A percentile compares a stretch with the other conserved stretches of the same genome.
phyloP scores from a whole-genome alignment of 768 basidiomycete genomes.

The Boletus sp. region DNA sequence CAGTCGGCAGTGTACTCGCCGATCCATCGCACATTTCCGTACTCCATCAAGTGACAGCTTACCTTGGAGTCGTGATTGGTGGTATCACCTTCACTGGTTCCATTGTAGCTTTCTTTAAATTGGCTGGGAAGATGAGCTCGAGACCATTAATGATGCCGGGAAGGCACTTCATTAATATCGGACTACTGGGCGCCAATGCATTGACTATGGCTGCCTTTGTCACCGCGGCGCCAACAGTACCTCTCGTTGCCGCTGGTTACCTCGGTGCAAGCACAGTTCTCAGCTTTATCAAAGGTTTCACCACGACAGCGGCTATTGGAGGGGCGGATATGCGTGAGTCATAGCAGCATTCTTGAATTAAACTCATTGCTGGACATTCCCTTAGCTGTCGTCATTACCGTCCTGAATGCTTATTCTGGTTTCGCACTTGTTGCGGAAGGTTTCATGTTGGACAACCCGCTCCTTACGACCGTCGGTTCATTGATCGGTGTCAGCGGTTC shows the following conservation, averaged over 20 bases:
- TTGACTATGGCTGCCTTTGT: slow-evolving; percentile 78
- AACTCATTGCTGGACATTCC: slow-evolving; percentile 6
- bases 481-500: slow-evolving; percentile 89
- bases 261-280: slow-evolving; percentile 69
- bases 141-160: slow-evolving; percentile 71
- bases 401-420: slow-evolving; percentile 87
- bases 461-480: slow-evolving; percentile 81
- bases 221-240: slow-evolving; percentile 63
- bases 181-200: slow-evolving; percentile 70
- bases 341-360: not conserved
- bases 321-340: slow-evolving; percentile 90
- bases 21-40: slow-evolving; percentile 66
- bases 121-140: slow-evolving; percentile 80
- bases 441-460: slow-evolving; percentile 86
- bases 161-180: slow-evolving; percentile 71
- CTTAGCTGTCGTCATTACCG: slow-evolving; percentile 85
- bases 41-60: slow-evolving; percentile 80
- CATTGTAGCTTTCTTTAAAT: slow-evolving; percentile 84
- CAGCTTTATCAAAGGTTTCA: slow-evolving; percentile 84
- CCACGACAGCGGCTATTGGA: slow-evolving; percentile 88
- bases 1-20: slow-evolving; percentile 76
- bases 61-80: slow-evolving; percentile 83
- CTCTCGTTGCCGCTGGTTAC: slow-evolving; percentile 75
- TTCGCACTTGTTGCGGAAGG: slow-evolving; percentile 92
- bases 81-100: slow-evolving; percentile 91